Base-by-base conservation (phyloP, 164 flowering plant genomes). In the Platanus orientalis region DNA sequence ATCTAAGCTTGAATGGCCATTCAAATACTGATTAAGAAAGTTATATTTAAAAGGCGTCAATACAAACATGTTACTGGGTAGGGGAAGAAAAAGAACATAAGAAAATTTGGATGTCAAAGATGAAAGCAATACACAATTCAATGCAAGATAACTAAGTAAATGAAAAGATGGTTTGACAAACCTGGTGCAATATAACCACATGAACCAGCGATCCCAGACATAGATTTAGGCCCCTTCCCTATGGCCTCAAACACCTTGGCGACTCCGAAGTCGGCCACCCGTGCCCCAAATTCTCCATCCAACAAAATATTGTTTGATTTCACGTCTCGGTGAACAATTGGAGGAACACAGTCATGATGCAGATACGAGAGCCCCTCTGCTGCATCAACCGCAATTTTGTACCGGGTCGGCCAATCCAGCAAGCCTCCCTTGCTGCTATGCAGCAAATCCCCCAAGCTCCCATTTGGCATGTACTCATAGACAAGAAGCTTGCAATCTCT, bases 151-250 rank as follows among this genome's bases (percentile, higher is more conserved):
- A 4, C 6, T 4, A 9, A 32, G 36, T 42, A 42, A 14, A 42
- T 9, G 17, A 42, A 14, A 42, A 42, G 0, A 14, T 14, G 20
- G 50, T 11, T 23, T 19, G 1, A 69, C 85, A 51, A 67, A 87
- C 93, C 93, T 73, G 94, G 94, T 12, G 94, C 94, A 62, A 87
- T 85, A 71, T 87, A 87, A 47, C 94, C 94, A 68, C 90, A 81
- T n/a, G 94, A 87, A 13, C 94, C 94, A 0, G 88, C 90, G 32
- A 87, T 85, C 6, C 76, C 80, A 16, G 94, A 85, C 94, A 87
- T 87, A 36, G 90, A 80, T 57, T 83, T 75, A 20, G 67, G 74
- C 7, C 79, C 83, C 57, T 78, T 82, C 1, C 76, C 87, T 16
- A 70, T 60, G 0, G 62, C 55, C 58, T 85, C 94, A 28, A 87